Conservation (phyloP, 179 eudicot species). For the Silene coronaria region DNA sequence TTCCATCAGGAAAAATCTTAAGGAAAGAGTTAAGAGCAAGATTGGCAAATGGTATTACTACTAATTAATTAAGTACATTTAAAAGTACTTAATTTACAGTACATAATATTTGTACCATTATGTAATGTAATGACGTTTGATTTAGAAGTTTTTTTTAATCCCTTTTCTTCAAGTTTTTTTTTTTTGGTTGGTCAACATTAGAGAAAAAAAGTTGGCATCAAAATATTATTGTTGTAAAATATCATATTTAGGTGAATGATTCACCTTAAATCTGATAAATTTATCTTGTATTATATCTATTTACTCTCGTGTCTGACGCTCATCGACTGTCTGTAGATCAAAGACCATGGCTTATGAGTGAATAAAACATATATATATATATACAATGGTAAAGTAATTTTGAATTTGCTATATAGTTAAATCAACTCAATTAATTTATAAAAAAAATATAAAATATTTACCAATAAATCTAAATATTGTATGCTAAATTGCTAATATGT, state of each 20-base stretch:
- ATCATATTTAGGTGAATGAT: constrained; percentile 1
- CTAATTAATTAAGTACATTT: constrained; percentile 16
- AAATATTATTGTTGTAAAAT: constrained; percentile 3
- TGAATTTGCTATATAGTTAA: neutral
- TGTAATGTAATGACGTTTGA: constrained; percentile 12
- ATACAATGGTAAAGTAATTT: neutral
- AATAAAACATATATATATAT: neutral
- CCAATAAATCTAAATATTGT: no score
- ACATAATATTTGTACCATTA: constrained; percentile 19
- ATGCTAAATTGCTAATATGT: no score
- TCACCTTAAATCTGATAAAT: constrained; percentile 1
- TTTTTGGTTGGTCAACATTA: neutral
- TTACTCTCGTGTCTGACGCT: neutral
- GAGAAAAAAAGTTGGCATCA: constrained; percentile 1
- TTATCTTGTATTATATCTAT: neutral
- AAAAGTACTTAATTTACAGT: neutral
- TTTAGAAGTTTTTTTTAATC: neutral
- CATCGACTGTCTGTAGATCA: neutral
- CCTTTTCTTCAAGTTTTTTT: neutral
- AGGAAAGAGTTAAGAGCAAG: constrained; percentile 59
- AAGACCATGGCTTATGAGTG: neutral
- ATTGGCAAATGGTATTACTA: constrained; percentile 44
- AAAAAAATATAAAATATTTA: no score
- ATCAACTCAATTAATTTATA: no score
- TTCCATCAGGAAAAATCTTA: constrained; percentile 54